These are phyloP conservation scores for Boechera retrofracta DNA, from an alignment of 345 rosid genomes.

Conservation along the genomic window DNA sequence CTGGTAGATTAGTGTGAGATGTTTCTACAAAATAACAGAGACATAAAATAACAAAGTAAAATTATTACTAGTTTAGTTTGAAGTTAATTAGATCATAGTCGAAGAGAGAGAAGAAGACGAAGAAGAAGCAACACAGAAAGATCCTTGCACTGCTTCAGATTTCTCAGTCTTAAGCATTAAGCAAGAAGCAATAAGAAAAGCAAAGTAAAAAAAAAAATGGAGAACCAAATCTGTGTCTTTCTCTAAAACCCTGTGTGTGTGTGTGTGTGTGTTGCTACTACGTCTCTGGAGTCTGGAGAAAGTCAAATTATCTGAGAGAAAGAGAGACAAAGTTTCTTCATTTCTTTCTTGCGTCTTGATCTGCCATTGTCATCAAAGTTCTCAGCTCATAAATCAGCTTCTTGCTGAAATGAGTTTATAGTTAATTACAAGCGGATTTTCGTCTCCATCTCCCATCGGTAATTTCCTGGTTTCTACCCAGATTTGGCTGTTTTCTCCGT, in stretches of 20 bases:
- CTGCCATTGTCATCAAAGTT: slow-evolving; percentile 39
- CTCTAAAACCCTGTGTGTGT: slow-evolving; percentile 1
- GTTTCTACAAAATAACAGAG: slow-evolving; percentile 14
- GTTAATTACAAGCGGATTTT: neutral
- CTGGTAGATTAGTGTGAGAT: slow-evolving; percentile 15
- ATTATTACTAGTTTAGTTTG: neutral
- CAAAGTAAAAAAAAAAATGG: neutral
- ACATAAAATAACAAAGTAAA: slow-evolving; percentile 2
- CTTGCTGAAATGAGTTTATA: slow-evolving; percentile 29
- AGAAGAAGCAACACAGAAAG: slow-evolving; percentile 38
- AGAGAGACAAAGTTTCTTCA: slow-evolving; percentile 31
- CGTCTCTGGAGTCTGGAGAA: slow-evolving; percentile 4
- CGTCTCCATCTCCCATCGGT: slow-evolving; percentile 16
- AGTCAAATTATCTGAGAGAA: slow-evolving; percentile 27
- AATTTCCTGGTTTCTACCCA: slow-evolving; percentile 23
- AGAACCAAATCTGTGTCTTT: slow-evolving; percentile 21
- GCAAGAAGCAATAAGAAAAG: neutral
- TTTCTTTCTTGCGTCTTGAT: slow-evolving; percentile 23
- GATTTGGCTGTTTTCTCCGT: slow-evolving; percentile 27
- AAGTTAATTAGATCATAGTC: slow-evolving; percentile 26
- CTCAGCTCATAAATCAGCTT: slow-evolving; percentile 37
- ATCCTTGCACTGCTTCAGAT: slow-evolving; percentile 33
- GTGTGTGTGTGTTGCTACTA: neutral
- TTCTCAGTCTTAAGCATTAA: slow-evolving; percentile 22
- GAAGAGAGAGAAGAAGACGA: slow-evolving; percentile 25